These are phyloP conservation scores for Cynara cardunculus DNA, from an alignment of 129 eudicot genomes.

Conservation along the genomic window DNA sequence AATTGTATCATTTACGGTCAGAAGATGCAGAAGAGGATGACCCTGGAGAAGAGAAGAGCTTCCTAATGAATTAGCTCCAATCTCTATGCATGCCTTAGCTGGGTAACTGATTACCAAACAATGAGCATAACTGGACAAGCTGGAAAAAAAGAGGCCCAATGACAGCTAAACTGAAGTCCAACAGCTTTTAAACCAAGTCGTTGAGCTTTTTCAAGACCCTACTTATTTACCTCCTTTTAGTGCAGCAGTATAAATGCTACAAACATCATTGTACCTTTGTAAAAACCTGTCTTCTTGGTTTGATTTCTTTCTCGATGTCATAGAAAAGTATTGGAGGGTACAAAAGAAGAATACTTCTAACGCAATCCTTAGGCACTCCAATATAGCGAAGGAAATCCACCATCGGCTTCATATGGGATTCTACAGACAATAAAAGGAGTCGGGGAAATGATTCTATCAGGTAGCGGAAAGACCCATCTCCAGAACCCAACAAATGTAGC, in stretches of 20 bases:
- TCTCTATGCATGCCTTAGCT: too few species aligned
- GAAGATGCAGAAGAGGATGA: too few species aligned
- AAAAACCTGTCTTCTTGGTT: constrained; percentile 43
- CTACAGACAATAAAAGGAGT: constrained; percentile 63
- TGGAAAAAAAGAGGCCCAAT: too few species aligned
- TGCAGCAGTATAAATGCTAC: neutral
- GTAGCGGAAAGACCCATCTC: constrained; percentile 56
- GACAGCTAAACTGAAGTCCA: too few species aligned
- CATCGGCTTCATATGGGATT: constrained; percentile 48
- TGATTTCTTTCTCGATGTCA: constrained; percentile 56
- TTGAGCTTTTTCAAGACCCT: too few species aligned
- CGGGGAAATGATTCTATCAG: constrained; percentile 87
- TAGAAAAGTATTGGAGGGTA: constrained; percentile 68
- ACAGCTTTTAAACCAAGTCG: too few species aligned
- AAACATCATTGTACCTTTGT: constrained; percentile 44
- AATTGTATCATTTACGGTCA: too few species aligned
- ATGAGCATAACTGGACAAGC: too few species aligned
- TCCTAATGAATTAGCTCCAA: too few species aligned
- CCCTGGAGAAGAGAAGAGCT: too few species aligned
- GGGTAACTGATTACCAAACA: too few species aligned
- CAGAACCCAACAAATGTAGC: constrained; percentile 50
- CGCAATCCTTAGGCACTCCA: constrained; percentile 49
- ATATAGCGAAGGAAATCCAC: constrained; percentile 45
- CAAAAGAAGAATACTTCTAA: constrained; percentile 49
- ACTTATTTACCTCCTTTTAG: too few species aligned